phyloP scores from a whole-genome alignment of 345 rosid genomes.

The Combretum micranthum region DNA sequence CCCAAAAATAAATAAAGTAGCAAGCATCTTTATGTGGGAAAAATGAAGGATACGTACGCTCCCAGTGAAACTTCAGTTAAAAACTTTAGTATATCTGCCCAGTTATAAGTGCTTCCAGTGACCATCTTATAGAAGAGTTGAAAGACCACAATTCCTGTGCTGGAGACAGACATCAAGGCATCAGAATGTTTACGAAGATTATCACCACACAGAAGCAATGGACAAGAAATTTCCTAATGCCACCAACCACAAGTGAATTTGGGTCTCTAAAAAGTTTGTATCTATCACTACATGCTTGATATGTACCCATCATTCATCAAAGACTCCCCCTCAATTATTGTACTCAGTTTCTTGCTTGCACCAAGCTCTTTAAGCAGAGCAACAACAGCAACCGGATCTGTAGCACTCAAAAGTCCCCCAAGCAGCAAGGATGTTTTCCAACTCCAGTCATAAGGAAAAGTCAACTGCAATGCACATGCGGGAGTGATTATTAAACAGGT shows the following conservation, averaged over 20 bases:
- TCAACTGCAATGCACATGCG: slow-evolving; percentile 40
- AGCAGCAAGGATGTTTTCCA: slow-evolving; percentile 92
- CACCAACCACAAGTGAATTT: slow-evolving; percentile 3
- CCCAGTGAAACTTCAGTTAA: slow-evolving; percentile 74
- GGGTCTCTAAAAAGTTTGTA: too few species aligned
- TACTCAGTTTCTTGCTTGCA: slow-evolving; percentile 91
- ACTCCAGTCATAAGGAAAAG: slow-evolving; percentile 83
- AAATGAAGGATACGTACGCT: slow-evolving; percentile 61
- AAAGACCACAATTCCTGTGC: slow-evolving; percentile 94
- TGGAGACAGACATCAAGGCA: slow-evolving; percentile 26
- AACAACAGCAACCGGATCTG: slow-evolving; percentile 98
- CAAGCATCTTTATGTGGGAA: not conserved
- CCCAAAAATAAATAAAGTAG: too few species aligned
- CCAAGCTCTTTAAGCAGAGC: slow-evolving; percentile 94
- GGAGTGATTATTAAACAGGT: not conserved
- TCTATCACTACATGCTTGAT: not conserved
- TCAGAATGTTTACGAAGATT: slow-evolving; percentile 4
- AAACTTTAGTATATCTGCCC: slow-evolving; percentile 57
- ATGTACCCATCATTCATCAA: slow-evolving; percentile 99
- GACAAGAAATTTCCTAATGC: not conserved
- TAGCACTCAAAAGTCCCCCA: slow-evolving; percentile 96
- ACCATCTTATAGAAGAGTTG: slow-evolving; percentile 92
- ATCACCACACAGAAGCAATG: too few species aligned
- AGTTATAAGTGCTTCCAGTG: slow-evolving; percentile 49
- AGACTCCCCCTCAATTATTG: slow-evolving; percentile 96